Conservation (phyloP, 345 rosid species). For the Crucihimalaya himalaica region DNA sequence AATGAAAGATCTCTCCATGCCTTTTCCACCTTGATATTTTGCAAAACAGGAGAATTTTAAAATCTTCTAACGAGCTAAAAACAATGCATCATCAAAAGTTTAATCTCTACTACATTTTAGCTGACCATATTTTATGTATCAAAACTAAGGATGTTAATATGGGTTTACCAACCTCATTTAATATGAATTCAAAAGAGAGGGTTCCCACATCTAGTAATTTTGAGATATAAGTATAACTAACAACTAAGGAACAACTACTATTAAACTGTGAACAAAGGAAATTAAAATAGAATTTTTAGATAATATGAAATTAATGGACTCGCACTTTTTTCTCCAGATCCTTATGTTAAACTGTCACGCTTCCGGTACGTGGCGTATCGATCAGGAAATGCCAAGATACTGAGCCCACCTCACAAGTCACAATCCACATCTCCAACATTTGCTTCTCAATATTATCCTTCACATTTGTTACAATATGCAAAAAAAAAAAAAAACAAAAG, state of each 20-base stretch:
- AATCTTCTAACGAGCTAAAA: too few species aligned
- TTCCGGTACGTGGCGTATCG: constrained; percentile 33
- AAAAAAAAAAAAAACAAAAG: neutral
- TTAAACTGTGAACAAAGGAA: neutral
- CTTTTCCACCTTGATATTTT: constrained; percentile 20
- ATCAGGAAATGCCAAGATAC: constrained; percentile 38
- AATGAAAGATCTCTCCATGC: neutral
- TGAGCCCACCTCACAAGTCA: constrained; percentile 32
- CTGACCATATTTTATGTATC: neutral
- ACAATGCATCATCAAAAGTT: neutral
- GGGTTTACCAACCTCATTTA: too few species aligned
- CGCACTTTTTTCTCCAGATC: constrained; percentile 23
- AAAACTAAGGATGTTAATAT: too few species aligned
- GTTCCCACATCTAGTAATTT: neutral
- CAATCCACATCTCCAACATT: constrained; percentile 26
- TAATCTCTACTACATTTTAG: neutral
- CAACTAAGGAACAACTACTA: too few species aligned
- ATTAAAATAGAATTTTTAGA: neutral
- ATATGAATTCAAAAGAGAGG: too few species aligned
- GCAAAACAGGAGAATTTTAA: neutral
- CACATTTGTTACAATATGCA: neutral
- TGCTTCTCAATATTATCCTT: constrained; percentile 22
- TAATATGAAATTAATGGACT: neutral
- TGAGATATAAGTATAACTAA: neutral
- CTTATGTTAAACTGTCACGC: constrained; percentile 18